Percentiles rank a stretch among this genome's conserved stretches.
Conservation (phyloP, 2,329 filamentous ascomycete species). For the Calonectria montana region DNA sequence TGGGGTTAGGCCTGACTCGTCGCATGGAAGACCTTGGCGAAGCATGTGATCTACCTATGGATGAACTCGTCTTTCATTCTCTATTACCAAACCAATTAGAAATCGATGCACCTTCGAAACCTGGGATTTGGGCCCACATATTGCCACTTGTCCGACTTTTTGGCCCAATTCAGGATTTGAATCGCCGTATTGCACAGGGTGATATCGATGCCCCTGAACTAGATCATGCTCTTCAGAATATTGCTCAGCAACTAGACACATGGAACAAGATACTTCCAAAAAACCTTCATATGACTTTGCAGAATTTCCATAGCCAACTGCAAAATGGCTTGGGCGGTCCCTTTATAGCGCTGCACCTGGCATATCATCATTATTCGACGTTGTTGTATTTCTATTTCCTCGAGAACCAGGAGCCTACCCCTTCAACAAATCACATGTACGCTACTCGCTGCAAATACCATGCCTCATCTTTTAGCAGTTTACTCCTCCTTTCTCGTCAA, state of each 20-base stretch:
- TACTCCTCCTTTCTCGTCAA: constrained; percentile 30
- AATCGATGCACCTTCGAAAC: constrained; percentile 24
- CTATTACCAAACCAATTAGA: constrained; percentile 11
- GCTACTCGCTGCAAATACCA: constrained; percentile 42
- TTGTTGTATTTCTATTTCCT: constrained; percentile 53
- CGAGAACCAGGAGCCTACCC: constrained; percentile 30
- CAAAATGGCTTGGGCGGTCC: constrained; percentile 42
- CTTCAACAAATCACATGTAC: neutral
- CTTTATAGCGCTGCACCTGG: constrained; percentile 51
- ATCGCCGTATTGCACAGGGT: constrained; percentile 38
- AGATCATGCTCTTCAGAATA: neutral
- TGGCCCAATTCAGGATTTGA: constrained; percentile 48
- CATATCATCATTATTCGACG: constrained; percentile 51
- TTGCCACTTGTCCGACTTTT: constrained; percentile 47
- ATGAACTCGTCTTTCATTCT: constrained; percentile 41
- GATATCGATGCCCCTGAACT: constrained; percentile 16
- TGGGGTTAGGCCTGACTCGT: constrained; percentile 25
- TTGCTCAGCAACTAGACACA: constrained; percentile 21
- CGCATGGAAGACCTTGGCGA: constrained; percentile 20
- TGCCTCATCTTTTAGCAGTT: constrained; percentile 41
- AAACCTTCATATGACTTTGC: constrained; percentile 7
- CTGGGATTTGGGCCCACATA: constrained; percentile 51
- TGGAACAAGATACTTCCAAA: constrained; percentile 30
- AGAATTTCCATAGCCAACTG: constrained; percentile 40
- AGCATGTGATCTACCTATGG: constrained; percentile 36